Evolutionary conservation across 2,329 filamentous ascomycete species (phyloP), one percentile per base, ranked within the genome.

Genomic region (Alternaria triticina): DNA sequence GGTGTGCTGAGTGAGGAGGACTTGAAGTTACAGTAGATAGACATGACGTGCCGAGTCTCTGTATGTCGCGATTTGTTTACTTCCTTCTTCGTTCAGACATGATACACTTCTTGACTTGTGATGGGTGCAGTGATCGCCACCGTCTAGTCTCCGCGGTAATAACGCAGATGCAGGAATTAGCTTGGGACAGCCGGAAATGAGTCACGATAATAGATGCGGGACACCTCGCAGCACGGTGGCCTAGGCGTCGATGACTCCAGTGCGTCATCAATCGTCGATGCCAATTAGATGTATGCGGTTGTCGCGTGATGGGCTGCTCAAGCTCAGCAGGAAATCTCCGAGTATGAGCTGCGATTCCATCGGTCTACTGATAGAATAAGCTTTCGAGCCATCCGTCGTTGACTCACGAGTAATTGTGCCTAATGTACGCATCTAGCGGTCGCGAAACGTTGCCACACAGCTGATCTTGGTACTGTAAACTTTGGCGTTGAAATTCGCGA

Each of bases 1-100:
- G 88, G 88, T 6, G 84, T 87, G 15, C 73, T 90, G 59, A 84
- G 87, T 74, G 88, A 90, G 73, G 87, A 90, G 69, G 84, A 85
- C 66, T 78, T 90, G 64, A 86, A 86, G 74, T 79, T 90, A 47
- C 73, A 78, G 57, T 79, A 75, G 57, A 51, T 22, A 22, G 20
- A 22, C 20, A 4, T 22, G 4, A 22, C 20, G 20, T 22, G 20
- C 20, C 20, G 20, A 22, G 20, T 22, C 20, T 22, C 20, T 22
- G 20, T 22, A 22, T 22, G 4, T 4, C 20, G 20, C 20, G 20
- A 22, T 22, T 22, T 22, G 20, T 22, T 22, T 4, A 22, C 20
- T 22, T 22, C 4, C 3, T 22, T 22, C 20, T 22, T 22, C 20
- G 20, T 22, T 22, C 20, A 3, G 20, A 4, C 20, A 22, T 22